Conservation (phyloP, 352 stramenopile species). For the Phytophthora brassicae region DNA sequence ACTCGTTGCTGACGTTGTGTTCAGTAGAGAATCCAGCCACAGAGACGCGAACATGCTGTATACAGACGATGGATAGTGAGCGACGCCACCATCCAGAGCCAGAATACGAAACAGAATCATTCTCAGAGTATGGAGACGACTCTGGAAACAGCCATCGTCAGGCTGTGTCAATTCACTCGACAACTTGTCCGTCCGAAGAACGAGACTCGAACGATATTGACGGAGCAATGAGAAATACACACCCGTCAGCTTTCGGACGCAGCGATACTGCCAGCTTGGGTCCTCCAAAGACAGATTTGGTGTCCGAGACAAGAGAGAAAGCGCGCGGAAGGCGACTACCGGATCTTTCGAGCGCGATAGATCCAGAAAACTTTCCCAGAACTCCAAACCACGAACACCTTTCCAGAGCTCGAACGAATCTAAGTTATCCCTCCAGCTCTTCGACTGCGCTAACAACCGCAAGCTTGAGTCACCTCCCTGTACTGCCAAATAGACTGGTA, state of each 20-base stretch:
- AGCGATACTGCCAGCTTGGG: conserved; percentile 73
- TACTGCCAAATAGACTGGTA: conserved; percentile 26
- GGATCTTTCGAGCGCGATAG: conserved; percentile 42
- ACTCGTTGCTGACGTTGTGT: conserved; percentile 57
- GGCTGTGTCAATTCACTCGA: conserved; percentile 8
- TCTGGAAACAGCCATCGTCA: conserved; percentile 11
- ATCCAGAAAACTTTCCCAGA: conserved; percentile 71
- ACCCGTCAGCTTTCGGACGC: conserved; percentile 52
- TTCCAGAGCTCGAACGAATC: conserved; percentile 52
- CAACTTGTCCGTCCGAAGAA: conserved; percentile 24
- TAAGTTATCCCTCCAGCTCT: conserved; percentile 41
- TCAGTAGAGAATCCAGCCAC: conserved; percentile 70
- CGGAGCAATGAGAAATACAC: conserved; percentile 63
- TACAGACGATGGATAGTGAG: conserved; percentile 69
- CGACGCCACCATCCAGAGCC: conserved; percentile 55
- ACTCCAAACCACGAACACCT: conserved; percentile 44
- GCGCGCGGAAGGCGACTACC: conserved; percentile 42
- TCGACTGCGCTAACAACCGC: conserved; percentile 28
- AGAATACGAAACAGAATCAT: conserved; percentile 55
- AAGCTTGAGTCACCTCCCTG: conserved; percentile 26
- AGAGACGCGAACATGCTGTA: conserved; percentile 66
- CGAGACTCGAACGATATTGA: conserved; percentile 48
- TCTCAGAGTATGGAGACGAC: conserved; percentile 48
- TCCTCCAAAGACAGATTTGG: conserved; percentile 74
- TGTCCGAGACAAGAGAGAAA: conserved; percentile 51